Conservation (phyloP, 148 eudicot species). For the Cornus kousa region DNA sequence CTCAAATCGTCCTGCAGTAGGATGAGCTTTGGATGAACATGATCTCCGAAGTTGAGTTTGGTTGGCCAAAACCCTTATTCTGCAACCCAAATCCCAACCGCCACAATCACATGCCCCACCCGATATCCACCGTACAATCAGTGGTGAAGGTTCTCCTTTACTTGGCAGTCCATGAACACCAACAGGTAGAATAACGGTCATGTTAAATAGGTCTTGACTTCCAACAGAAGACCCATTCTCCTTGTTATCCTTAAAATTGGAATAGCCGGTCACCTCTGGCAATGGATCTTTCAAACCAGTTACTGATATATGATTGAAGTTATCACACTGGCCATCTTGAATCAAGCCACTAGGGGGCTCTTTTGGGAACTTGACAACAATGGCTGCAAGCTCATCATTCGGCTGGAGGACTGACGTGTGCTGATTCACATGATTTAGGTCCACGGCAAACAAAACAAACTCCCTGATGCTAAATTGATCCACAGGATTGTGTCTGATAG, state of each 20-base stretch:
- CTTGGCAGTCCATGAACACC: constrained; percentile 75
- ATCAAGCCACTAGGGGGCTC: constrained; percentile 7
- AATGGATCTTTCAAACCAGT: neutral
- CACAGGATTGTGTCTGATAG: constrained; percentile 18
- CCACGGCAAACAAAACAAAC: constrained; percentile 57
- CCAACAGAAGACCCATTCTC: neutral
- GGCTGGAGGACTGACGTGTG: constrained; percentile 44
- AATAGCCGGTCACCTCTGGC: neutral
- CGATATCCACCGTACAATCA: constrained; percentile 75
- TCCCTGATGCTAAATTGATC: constrained; percentile 43
- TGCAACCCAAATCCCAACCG: constrained; percentile 97
- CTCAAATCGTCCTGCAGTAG: constrained; percentile 35
- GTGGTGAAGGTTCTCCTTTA: constrained; percentile 71
- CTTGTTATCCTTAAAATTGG: neutral
- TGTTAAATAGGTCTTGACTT: constrained; percentile 18
- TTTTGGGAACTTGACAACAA: constrained; percentile 53
- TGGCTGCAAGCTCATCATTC: constrained; percentile 78
- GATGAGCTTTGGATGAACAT: constrained; percentile 21
- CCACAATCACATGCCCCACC: constrained; percentile 93
- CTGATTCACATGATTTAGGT: constrained; percentile 37
- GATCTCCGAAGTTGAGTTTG: constrained; percentile 21
- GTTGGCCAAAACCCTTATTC: constrained; percentile 45
- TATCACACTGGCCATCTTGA: constrained; percentile 15
- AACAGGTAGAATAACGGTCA: constrained; percentile 78
- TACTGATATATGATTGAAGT: neutral